A percentile compares a stretch with the other conserved stretches of the same genome.
phyloP scores from a whole-genome alignment of 805 yeast species.

The Metschnikowia shivogae region DNA sequence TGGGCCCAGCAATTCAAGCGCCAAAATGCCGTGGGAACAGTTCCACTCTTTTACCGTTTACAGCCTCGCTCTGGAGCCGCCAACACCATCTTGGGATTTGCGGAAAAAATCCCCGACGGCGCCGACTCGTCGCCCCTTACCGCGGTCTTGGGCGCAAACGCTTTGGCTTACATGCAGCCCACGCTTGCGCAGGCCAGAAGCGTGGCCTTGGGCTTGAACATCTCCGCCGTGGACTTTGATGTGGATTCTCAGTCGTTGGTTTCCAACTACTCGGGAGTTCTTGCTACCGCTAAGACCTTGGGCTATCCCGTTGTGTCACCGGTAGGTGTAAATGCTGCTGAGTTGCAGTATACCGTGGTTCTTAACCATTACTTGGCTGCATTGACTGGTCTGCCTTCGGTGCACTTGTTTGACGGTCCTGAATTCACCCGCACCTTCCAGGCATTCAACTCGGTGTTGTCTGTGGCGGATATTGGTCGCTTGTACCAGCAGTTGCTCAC shows the following conservation, averaged over 20 bases:
- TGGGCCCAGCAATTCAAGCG: conserved; percentile 56
- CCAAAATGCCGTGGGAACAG: conserved; percentile 48
- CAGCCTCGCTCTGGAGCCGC: conserved; percentile 87
- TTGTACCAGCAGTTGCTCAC: conserved; percentile 36
- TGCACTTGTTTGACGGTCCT: conserved; percentile 80
- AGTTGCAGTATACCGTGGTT: conserved; percentile 64
- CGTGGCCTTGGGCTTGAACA: conserved; percentile 64
- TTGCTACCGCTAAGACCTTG: conserved; percentile 58
- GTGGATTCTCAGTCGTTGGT: conserved; percentile 47
- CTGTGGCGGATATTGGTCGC: conserved; percentile 39
- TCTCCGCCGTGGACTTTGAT: conserved; percentile 75
- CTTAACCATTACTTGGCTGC: conserved; percentile 59
- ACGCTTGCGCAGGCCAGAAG: conserved; percentile 36
- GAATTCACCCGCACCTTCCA: conserved; percentile 51
- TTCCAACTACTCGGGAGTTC: conserved; percentile 60
- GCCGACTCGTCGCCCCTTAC: conserved; percentile 28
- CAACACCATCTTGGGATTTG: conserved; percentile 69
- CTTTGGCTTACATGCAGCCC: conserved; percentile 66
- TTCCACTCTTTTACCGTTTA: conserved; percentile 57
- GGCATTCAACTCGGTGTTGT: conserved; percentile 41
- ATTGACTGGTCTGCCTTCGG: conserved; percentile 48
- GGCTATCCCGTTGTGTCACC: conserved; percentile 71
- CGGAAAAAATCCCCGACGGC: conserved; percentile 14
- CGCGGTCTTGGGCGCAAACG: conserved; percentile 62
- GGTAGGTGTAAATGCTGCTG: conserved; percentile 43